Evolutionary conservation across 139 green algal genomes (phyloP).

Genomic region (Picochlorum sp.): DNA sequence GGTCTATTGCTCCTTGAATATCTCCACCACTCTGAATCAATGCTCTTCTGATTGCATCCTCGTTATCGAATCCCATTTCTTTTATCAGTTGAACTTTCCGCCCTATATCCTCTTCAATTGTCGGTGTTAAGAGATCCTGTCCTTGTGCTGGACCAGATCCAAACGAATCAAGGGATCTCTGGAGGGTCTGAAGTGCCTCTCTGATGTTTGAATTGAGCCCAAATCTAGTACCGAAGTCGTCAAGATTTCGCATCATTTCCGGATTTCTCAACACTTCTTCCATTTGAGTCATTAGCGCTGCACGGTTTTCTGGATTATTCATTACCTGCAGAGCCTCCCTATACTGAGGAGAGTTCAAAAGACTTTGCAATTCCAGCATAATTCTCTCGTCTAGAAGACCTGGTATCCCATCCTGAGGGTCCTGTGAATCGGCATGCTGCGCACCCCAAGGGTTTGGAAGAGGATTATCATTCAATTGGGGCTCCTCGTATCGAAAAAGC

Average conservation of each 20-base stretch:
- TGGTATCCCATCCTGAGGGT: conserved; percentile 28
- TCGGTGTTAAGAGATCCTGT: conserved; percentile 21
- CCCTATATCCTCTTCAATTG: conserved; percentile 56
- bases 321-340: conserved; percentile 44
- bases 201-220: too few relatives aligned
- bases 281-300: neutral
- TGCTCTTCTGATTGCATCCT: conserved; percentile 43
- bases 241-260: too few relatives aligned
- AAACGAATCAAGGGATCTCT: too few relatives aligned
- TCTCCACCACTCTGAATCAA: conserved; percentile 71
- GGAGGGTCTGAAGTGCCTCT: too few relatives aligned
- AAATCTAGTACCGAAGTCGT: too few relatives aligned
- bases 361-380: too few relatives aligned
- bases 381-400: neutral
- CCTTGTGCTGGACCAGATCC: too few relatives aligned
- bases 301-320: neutral
- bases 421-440: conserved; percentile 26
- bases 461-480: conserved; percentile 57
- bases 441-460: conserved; percentile 92
- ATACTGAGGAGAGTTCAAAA: conserved; percentile 60
- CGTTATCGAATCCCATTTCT: conserved; percentile 90
- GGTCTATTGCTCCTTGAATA: conserved; percentile 80
- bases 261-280: conserved; percentile 6
- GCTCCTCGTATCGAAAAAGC: conserved; percentile 12
- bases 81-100: conserved; percentile 81